Evolutionary conservation across 768 basidiomycete genomes (phyloP).

Genomic region (Brasilioporus rufonigricans): DNA sequence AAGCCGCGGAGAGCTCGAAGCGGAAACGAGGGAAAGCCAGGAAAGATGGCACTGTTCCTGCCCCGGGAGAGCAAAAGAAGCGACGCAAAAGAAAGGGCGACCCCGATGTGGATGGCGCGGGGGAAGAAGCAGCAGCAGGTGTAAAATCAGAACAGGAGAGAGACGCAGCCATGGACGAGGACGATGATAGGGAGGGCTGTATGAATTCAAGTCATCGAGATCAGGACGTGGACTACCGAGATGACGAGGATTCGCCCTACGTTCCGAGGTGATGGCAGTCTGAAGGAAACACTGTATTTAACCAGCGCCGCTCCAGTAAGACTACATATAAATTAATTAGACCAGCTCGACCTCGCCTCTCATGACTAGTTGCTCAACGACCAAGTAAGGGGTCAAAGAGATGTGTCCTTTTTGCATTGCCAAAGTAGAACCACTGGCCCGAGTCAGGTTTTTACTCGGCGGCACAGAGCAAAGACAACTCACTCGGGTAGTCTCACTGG

Average conservation of each 20-base stretch:
- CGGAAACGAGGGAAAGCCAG: slow-evolving; percentile 60
- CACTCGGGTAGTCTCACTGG: slow-evolving; percentile 69
- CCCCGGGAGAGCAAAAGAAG: slow-evolving; percentile 41
- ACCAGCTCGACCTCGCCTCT: slow-evolving; percentile 78
- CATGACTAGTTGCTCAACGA: slow-evolving; percentile 70
- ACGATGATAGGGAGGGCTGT: slow-evolving; percentile 42
- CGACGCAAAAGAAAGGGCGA: slow-evolving; percentile 48
- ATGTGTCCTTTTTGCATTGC: slow-evolving; percentile 82
- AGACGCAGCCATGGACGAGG: slow-evolving; percentile 37
- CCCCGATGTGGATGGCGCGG: slow-evolving; percentile 33
- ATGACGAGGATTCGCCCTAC: slow-evolving; percentile 42
- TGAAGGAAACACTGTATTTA: slow-evolving; percentile 6
- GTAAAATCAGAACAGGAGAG: slow-evolving; percentile 39
- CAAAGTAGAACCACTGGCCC: slow-evolving; percentile 60
- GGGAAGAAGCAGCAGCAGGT: slow-evolving; percentile 33
- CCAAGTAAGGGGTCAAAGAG: slow-evolving; percentile 71
- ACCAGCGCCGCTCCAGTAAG: slow-evolving; percentile 6
- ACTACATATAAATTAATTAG: slow-evolving; percentile 35
- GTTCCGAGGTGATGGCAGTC: slow-evolving; percentile 33
- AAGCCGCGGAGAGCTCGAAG: slow-evolving; percentile 49
- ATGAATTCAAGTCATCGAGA: slow-evolving; percentile 39
- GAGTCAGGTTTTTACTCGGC: not conserved
- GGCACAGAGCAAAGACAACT: slow-evolving; percentile 22
- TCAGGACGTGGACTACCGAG: slow-evolving; percentile 44
- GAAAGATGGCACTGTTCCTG: slow-evolving; percentile 38